Evolutionary conservation across 1,284 basidiomycete species (phyloP).

Genomic region (Ustilago loliicola): DNA sequence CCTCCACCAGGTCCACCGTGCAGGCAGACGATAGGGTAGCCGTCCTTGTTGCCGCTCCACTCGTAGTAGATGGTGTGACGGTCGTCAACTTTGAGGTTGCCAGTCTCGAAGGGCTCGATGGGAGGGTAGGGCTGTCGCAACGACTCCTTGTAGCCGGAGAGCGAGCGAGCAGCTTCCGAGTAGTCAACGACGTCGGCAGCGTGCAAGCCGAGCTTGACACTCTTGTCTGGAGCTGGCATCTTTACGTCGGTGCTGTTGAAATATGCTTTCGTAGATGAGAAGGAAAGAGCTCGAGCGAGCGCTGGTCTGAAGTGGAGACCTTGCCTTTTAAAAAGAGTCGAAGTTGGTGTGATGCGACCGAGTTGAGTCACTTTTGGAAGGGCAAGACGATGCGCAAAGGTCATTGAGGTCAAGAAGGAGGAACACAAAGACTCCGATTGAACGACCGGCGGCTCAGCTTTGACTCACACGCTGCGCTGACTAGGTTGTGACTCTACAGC

Average conservation of each 20-base stretch:
- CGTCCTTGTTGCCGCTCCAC: constrained; percentile 58
- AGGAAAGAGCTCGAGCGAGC: neutral
- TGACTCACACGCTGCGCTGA: neutral
- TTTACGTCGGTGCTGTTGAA: neutral
- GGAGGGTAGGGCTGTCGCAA: constrained; percentile 56
- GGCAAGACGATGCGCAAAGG: constrained; percentile 6
- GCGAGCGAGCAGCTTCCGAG: constrained; percentile 45
- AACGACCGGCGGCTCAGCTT: constrained; percentile 18
- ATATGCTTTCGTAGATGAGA: neutral
- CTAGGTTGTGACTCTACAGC: constrained; percentile 1
- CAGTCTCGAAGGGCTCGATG: constrained; percentile 62
- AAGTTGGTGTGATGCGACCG: neutral
- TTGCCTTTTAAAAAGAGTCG: neutral
- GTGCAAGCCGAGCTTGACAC: constrained; percentile 42
- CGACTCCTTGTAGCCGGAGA: constrained; percentile 42
- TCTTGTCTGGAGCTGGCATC: constrained; percentile 12
- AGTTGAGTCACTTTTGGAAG: constrained; percentile 3
- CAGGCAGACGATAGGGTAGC: constrained; percentile 63
- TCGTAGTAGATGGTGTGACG: constrained; percentile 64
- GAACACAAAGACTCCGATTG: neutral
- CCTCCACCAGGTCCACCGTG: constrained; percentile 69
- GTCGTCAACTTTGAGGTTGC: constrained; percentile 50
- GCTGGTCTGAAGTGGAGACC: neutral
- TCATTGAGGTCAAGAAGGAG: constrained; percentile 19
- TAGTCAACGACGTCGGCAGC: constrained; percentile 48